phyloP scores from a whole-genome alignment of 345 rosid genomes.

The Fremontodendron californicum region DNA sequence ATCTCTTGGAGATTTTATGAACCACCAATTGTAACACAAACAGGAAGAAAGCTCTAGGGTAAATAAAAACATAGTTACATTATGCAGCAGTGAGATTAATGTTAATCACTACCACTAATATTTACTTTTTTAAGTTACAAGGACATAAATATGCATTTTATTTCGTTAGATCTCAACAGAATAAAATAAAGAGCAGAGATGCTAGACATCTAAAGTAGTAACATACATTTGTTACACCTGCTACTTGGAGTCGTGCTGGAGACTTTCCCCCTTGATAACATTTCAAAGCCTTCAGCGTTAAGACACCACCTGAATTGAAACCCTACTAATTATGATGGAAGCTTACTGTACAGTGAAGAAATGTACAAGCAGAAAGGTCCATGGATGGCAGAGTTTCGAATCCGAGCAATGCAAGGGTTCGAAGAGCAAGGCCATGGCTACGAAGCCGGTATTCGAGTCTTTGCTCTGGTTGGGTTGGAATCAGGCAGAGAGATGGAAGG shows the following conservation, averaged over 20 bases:
- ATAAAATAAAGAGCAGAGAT: not conserved
- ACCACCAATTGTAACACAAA: not conserved
- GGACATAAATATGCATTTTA: not conserved
- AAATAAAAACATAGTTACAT: not conserved
- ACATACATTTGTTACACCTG: not conserved
- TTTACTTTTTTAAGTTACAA: not conserved
- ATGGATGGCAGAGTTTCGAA: slow-evolving; percentile 3
- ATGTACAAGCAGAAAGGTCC: slow-evolving; percentile 4
- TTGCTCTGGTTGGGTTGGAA: slow-evolving; percentile 2
- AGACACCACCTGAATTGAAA: not conserved
- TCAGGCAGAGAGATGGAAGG: not conserved
- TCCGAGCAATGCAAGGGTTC: slow-evolving; percentile 8
- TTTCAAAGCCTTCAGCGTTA: not conserved
- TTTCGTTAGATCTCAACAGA: not conserved
- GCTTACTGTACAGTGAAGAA: slow-evolving; percentile 15
- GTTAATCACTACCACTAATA: not conserved
- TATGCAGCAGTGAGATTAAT: not conserved
- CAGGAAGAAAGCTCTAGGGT: not conserved
- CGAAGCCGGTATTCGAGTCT: slow-evolving; percentile 12
- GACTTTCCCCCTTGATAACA: not conserved
- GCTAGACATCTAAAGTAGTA: not conserved
- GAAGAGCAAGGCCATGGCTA: not conserved
- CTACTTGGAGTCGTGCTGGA: not conserved
- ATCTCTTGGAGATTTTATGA: not conserved
- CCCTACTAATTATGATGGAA: not conserved